phyloP scores from a whole-genome alignment of 2,329 filamentous ascomycete species.

The Epicoccum nigrum region DNA sequence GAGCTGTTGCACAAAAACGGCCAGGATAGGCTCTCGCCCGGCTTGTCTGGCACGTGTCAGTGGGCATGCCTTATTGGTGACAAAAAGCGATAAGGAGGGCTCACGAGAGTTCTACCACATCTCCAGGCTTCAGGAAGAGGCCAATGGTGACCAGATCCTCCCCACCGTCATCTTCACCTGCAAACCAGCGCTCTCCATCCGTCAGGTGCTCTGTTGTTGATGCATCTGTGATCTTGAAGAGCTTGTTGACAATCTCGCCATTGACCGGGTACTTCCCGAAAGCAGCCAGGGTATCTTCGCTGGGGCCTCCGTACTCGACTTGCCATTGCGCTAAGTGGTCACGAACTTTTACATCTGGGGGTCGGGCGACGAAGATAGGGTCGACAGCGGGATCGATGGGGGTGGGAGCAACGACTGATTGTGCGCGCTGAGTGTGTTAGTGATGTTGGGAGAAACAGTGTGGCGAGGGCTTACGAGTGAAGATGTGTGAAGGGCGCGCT shows the following conservation, averaged over 20 bases:
- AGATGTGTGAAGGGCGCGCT: conserved; percentile 32
- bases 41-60: conserved; percentile 20
- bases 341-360: conserved; percentile 30
- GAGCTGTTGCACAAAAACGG: conserved; percentile 56
- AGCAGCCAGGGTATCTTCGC: conserved; percentile 36
- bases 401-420: conserved; percentile 11
- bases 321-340: conserved; percentile 52
- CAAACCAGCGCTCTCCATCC: conserved; percentile 27
- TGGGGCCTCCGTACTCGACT: conserved; percentile 45
- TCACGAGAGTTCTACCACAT: conserved; percentile 56
- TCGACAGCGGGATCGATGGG: conserved; percentile 11
- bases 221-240: conserved; percentile 30
- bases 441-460: not conserved
- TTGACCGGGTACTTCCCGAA: conserved; percentile 39
- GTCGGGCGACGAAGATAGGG: conserved; percentile 22
- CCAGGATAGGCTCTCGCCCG: conserved; percentile 52
- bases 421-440: conserved; percentile 27
- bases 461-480: conserved; percentile 21
- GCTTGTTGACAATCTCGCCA: conserved; percentile 31
- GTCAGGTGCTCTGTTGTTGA: conserved; percentile 34
- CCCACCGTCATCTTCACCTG: conserved; percentile 32
- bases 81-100: not conserved
- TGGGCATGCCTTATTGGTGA: too few relatives aligned
- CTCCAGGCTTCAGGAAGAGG: conserved; percentile 51
- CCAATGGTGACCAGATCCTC: conserved; percentile 44